phyloP scores from a whole-genome alignment of 805 yeast genomes.

The Alloascoidea africana region DNA sequence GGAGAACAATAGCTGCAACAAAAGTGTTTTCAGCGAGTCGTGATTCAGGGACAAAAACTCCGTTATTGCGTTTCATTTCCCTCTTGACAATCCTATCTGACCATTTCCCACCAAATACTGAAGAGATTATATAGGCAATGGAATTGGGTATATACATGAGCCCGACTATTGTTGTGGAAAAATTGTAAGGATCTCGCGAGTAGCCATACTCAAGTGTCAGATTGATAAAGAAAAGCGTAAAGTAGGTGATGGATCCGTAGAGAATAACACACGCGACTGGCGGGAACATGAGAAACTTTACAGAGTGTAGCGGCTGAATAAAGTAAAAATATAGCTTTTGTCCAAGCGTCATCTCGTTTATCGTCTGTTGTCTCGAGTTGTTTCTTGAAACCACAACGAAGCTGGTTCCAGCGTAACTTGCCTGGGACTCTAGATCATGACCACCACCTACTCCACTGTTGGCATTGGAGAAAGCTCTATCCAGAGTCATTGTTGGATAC shows the following conservation, averaged over 20 bases:
- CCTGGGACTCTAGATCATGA: too few relatives aligned
- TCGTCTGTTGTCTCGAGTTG: neutral
- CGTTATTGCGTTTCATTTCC: conserved; percentile 39
- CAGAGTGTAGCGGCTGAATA: conserved; percentile 41
- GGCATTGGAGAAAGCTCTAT: too few relatives aligned
- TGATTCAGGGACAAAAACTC: conserved; percentile 59
- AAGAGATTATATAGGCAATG: conserved; percentile 57
- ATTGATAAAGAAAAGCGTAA: conserved; percentile 57
- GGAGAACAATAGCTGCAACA: conserved; percentile 44
- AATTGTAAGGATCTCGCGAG: conserved; percentile 53
- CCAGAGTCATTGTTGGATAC: neutral
- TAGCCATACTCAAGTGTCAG: conserved; percentile 54
- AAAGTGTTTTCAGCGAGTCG: conserved; percentile 64
- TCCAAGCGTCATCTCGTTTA: neutral
- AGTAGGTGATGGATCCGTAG: conserved; percentile 61
- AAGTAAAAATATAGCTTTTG: conserved; percentile 29
- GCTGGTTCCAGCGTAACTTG: too few relatives aligned
- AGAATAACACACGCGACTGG: conserved; percentile 55
- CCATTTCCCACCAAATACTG: conserved; percentile 73
- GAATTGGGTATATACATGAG: conserved; percentile 75
- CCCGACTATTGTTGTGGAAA: conserved; percentile 51
- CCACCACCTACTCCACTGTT: neutral
- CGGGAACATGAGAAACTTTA: conserved; percentile 50
- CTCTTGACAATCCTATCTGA: conserved; percentile 44
- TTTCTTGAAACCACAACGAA: neutral